These are phyloP conservation scores for Citrus medica DNA, from an alignment of 345 rosid species.

Conservation along the genomic window DNA sequence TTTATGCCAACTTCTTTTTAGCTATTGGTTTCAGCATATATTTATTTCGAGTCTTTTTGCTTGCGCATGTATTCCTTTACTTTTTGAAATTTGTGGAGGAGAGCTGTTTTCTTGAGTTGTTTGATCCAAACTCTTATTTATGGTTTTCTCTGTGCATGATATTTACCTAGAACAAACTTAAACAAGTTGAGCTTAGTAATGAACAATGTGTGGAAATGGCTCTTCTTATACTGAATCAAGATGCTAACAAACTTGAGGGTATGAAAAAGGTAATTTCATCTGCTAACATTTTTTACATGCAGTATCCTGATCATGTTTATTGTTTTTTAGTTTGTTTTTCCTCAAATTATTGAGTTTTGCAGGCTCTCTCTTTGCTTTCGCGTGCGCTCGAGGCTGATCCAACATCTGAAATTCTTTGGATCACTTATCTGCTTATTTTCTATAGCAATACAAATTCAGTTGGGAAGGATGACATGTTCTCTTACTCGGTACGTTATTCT, in stretches of 20 bases:
- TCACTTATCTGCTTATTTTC: slow-evolving; percentile 65
- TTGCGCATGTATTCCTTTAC: not conserved
- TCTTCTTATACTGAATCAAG: slow-evolving; percentile 64
- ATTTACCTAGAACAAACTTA: slow-evolving; percentile 52
- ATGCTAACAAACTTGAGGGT: slow-evolving; percentile 49
- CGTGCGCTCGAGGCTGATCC: slow-evolving; percentile 77
- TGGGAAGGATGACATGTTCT: slow-evolving; percentile 66
- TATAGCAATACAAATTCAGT: slow-evolving; percentile 37
- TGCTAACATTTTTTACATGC: slow-evolving; percentile 16
- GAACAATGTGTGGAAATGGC: slow-evolving; percentile 68
- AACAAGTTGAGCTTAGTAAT: slow-evolving; percentile 45
- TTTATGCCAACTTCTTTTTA: not conserved
- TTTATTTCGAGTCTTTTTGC: not conserved
- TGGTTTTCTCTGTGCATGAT: slow-evolving; percentile 32
- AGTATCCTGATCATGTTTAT: not conserved
- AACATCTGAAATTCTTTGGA: slow-evolving; percentile 79
- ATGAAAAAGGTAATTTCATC: slow-evolving; percentile 58
- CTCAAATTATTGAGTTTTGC: slow-evolving; percentile 26
- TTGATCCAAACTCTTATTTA: slow-evolving; percentile 15
- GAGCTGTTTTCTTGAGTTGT: slow-evolving; percentile 6
- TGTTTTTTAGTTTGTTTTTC: slow-evolving; percentile 8
- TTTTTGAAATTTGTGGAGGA: not conserved
- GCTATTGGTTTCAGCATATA: not conserved
- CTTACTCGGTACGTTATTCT: slow-evolving; percentile 61
- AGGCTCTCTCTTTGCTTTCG: slow-evolving; percentile 78